A percentile compares a stretch with the other conserved stretches of the same genome.
phyloP scores from a whole-genome alignment of 305 asterid genomes.

The Fraxinus xanthoxyloides region DNA sequence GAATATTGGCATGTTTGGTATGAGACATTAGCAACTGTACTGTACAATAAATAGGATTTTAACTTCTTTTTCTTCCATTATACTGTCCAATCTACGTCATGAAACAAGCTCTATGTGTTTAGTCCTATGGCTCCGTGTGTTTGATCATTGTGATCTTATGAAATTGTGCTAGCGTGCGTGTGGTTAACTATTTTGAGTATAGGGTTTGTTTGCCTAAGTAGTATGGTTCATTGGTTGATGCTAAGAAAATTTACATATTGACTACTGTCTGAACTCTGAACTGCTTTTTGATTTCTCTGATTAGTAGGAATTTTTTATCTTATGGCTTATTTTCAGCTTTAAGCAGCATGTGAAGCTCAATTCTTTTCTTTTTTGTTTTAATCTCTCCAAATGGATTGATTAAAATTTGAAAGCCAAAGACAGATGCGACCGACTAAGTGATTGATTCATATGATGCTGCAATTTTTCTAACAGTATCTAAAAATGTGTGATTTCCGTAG shows the following conservation, averaged over 20 bases:
- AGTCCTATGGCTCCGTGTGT: not conserved
- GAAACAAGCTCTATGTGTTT: not conserved
- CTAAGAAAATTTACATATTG: not conserved
- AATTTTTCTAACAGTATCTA: not conserved
- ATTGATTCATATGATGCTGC: not conserved
- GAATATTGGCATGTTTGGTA: not conserved
- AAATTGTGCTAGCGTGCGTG: not conserved
- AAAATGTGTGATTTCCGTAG: not conserved
- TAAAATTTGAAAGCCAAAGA: not conserved
- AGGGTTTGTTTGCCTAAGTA: not conserved
- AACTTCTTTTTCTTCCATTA: not conserved
- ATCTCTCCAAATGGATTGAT: not conserved
- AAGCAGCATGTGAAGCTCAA: constrained; percentile 3
- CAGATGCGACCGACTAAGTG: not conserved
- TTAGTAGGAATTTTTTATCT: not conserved
- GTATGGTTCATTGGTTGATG: not conserved
- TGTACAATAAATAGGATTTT: not conserved
- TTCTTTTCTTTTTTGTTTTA: not conserved
- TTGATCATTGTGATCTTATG: not conserved
- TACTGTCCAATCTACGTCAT: not conserved
- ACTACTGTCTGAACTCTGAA: not conserved
- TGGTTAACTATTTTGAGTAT: not conserved
- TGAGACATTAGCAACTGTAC: not conserved
- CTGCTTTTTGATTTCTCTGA: constrained; percentile 3
- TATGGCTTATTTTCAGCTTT: constrained; percentile 1